These are phyloP conservation scores for Dicorynia guianensis DNA, from an alignment of 306 rosid species.

Conservation along the genomic window DNA sequence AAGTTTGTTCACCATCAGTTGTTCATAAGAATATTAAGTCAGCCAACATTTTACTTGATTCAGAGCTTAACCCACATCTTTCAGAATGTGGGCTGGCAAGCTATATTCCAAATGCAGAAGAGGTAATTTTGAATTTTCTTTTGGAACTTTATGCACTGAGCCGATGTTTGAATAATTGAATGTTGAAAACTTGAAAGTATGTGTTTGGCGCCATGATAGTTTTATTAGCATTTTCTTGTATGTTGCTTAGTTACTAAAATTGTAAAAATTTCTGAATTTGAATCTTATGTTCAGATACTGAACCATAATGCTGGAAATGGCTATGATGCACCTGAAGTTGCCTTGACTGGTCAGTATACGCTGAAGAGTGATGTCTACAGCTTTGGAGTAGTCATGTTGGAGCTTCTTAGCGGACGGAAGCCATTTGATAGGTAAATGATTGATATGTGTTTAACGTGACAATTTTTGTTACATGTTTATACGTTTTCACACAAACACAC, in stretches of 20 bases:
- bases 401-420: constrained; percentile 91
- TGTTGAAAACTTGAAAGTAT: background rate
- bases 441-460: constrained; percentile 3
- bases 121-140: constrained; percentile 55
- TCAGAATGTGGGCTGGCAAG: constrained; percentile 86
- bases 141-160: constrained; percentile 14
- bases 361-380: constrained; percentile 90
- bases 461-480: background rate
- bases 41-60: constrained; percentile 85
- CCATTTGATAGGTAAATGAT: constrained; percentile 86
- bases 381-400: constrained; percentile 97
- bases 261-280: constrained; percentile 37
- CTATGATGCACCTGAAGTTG: constrained; percentile 86
- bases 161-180: constrained; percentile 2
- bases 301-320: constrained; percentile 78
- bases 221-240: background rate
- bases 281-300: constrained; percentile 61
- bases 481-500: background rate
- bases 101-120: constrained; percentile 70
- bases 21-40: constrained; percentile 90
- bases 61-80: constrained; percentile 91
- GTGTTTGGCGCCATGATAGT: constrained; percentile 2
- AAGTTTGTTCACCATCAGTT: constrained; percentile 95
- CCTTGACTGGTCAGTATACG: constrained; percentile 76
- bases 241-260: constrained; percentile 8